Percentiles rank a stretch among this genome's conserved stretches.
Evolutionary conservation across 441 rosid genomes (phyloP).

Genomic region (Metrosideros polymorpha): DNA sequence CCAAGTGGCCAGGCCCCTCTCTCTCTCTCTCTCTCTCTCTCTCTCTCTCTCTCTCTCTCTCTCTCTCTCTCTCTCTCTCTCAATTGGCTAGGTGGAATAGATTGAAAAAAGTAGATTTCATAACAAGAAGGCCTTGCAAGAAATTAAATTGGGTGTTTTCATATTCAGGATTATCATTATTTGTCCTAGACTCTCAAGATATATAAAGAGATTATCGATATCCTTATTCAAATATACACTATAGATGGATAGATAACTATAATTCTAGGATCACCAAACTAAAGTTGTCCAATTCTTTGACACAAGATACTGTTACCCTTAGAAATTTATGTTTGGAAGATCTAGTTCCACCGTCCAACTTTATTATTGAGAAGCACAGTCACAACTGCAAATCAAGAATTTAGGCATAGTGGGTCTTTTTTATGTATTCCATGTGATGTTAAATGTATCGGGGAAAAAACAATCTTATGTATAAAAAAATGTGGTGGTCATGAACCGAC

Average conservation of each 20-base stretch:
- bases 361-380: not conserved
- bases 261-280: not conserved
- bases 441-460: not conserved
- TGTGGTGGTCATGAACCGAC: not conserved
- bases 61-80: not conserved
- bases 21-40: no score
- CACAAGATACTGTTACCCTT: not conserved
- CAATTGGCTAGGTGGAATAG: not conserved
- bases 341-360: not conserved
- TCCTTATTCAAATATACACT: not conserved
- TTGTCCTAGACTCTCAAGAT: not conserved
- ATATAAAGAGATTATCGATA: not conserved
- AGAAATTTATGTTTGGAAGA: not conserved
- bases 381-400: not conserved
- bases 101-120: no score
- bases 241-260: not conserved
- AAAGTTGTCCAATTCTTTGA: not conserved
- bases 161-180: not conserved
- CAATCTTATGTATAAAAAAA: not conserved
- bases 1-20: not conserved
- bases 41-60: no score
- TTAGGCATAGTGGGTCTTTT: not conserved
- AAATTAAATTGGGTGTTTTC: not conserved
- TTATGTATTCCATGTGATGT: not conserved
- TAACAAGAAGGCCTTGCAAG: not conserved